Percentiles rank a stretch among this genome's conserved stretches.
phyloP scores from a whole-genome alignment of 345 rosid genomes.

The Lepidium aucheri region DNA sequence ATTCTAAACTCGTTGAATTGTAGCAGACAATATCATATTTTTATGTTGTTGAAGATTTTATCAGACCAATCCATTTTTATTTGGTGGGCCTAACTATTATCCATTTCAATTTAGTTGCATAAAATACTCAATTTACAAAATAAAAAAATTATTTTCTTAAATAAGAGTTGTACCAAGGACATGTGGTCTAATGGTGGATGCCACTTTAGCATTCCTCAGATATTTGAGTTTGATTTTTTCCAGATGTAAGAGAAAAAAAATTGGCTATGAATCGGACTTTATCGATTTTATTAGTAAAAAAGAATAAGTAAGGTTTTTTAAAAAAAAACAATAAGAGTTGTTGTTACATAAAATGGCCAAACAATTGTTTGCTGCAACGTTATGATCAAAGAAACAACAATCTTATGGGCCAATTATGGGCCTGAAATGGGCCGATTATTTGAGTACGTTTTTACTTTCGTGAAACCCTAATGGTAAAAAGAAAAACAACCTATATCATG shows the following conservation, averaged over 20 bases:
- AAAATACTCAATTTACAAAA: too few species aligned
- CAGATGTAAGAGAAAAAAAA: too few species aligned
- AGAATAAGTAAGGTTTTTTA: too few species aligned
- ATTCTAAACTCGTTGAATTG: neutral
- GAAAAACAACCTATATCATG: too few species aligned
- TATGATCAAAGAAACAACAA: neutral
- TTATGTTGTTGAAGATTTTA: neutral
- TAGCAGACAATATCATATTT: neutral
- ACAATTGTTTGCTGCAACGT: neutral
- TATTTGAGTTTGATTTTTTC: too few species aligned
- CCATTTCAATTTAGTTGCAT: neutral
- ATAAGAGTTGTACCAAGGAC: too few species aligned
- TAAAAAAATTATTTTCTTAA: too few species aligned
- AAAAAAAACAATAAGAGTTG: too few species aligned
- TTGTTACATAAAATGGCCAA: neutral
- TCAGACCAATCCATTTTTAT: neutral
- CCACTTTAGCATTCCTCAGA: too few species aligned
- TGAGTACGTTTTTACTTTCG: neutral
- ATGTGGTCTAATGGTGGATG: too few species aligned
- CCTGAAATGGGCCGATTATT: neutral
- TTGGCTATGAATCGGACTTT: too few species aligned
- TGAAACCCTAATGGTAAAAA: neutral
- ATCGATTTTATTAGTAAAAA: too few species aligned
- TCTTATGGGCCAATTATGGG: constrained; percentile 1
- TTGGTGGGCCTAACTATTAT: neutral